phyloP scores from a whole-genome alignment of 345 rosid species.

The Diplotaxis tenuifolia region DNA sequence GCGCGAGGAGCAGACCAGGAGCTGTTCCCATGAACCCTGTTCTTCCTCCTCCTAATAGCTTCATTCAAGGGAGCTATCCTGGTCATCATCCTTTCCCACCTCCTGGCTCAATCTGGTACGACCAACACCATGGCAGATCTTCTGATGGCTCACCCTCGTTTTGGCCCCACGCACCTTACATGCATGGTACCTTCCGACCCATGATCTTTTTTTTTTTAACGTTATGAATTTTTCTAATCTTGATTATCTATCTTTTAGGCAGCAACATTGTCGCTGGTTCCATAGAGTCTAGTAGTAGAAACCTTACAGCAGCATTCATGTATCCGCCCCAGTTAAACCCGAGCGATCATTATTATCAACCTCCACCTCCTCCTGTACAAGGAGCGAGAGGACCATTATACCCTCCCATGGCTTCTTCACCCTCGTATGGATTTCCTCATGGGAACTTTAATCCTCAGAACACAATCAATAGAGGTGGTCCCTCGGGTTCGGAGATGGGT shows the following conservation, averaged over 20 bases:
- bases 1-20: slow-evolving; percentile 57
- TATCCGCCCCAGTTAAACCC: slow-evolving; percentile 43
- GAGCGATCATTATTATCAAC: slow-evolving; percentile 45
- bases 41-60: slow-evolving; percentile 39
- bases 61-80: slow-evolving; percentile 57
- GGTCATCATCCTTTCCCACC: slow-evolving; percentile 60
- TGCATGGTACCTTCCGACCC: slow-evolving; percentile 53
- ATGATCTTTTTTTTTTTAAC: background rate
- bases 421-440: slow-evolving; percentile 34
- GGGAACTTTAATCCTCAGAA: slow-evolving; percentile 45
- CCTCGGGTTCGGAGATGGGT: slow-evolving; percentile 53
- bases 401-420: slow-evolving; percentile 50
- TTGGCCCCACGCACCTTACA: slow-evolving; percentile 67
- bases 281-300: slow-evolving; percentile 55
- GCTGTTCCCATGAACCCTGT: slow-evolving; percentile 53
- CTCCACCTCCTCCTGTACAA: slow-evolving; percentile 53
- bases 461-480: slow-evolving; percentile 33
- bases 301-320: slow-evolving; percentile 44
- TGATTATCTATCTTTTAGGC: slow-evolving; percentile 12
- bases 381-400: slow-evolving; percentile 57
- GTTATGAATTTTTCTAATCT: slow-evolving; percentile 2
- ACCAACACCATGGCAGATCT: slow-evolving; percentile 36
- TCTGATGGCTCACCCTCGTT: slow-evolving; percentile 54
- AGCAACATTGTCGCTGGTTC: slow-evolving; percentile 49
- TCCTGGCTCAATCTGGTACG: slow-evolving; percentile 41